A percentile compares a stretch with the other conserved stretches of the same genome.
Evolutionary conservation across 2,329 filamentous ascomycete species (phyloP).

Genomic region (Sporothrix luriei): DNA sequence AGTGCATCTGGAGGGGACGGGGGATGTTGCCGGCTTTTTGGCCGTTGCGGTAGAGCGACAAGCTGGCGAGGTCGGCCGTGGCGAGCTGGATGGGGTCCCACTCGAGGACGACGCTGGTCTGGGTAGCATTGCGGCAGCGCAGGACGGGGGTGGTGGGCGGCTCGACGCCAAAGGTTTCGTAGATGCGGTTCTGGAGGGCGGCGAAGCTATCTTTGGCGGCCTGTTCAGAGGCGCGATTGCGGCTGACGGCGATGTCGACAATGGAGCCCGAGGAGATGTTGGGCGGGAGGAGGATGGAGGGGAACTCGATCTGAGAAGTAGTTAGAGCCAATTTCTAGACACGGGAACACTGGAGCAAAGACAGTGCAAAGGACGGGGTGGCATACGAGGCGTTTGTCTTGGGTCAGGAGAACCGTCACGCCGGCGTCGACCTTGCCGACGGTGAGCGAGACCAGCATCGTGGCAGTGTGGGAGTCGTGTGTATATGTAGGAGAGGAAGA

Average conservation of each 20-base stretch:
- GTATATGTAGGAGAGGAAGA: not conserved
- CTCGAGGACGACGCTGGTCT: conserved; percentile 97
- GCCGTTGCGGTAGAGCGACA: conserved; percentile 92
- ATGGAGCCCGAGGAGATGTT: conserved; percentile 96
- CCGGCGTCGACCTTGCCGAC: conserved; percentile 99
- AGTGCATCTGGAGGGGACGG: conserved; percentile 79
- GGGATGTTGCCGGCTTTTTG: conserved; percentile 96
- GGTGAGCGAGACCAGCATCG: conserved; percentile 94
- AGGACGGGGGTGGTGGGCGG: conserved; percentile 77
- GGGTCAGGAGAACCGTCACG: conserved; percentile 92
- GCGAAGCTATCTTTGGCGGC: conserved; percentile 76
- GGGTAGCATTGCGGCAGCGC: conserved; percentile 93
- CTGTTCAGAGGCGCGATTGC: conserved; percentile 78
- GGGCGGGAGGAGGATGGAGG: conserved; percentile 91
- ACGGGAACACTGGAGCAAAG: not conserved
- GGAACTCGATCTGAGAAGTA: conserved; percentile 85
- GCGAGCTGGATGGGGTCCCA: conserved; percentile 95
- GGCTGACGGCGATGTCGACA: conserved; percentile 92
- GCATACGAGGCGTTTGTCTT: conserved; percentile 92
- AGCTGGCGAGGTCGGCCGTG: conserved; percentile 84
- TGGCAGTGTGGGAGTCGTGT: conserved; percentile 37
- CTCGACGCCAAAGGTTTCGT: conserved; percentile 77
- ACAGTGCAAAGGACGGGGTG: not conserved
- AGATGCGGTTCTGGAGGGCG: conserved; percentile 85
- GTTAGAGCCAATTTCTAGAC: conserved; percentile 30